phyloP scores from a whole-genome alignment of 139 green algal genomes.

The Coelastrella sp. region DNA sequence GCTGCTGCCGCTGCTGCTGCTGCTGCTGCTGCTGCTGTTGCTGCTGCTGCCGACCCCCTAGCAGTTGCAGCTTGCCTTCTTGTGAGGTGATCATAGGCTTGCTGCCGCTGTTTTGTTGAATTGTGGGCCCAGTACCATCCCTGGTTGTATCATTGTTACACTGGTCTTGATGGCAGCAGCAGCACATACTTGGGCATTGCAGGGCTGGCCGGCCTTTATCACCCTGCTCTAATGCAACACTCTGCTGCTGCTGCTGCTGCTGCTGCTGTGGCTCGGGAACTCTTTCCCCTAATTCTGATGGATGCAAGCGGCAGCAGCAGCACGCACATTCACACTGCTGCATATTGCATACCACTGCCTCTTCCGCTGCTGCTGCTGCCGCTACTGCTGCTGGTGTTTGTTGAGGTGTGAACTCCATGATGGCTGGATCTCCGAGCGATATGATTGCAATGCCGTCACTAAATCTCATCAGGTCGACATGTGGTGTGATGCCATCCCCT shows the following conservation, averaged over 20 bases:
- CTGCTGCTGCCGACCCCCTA: not conserved
- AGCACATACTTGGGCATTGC: too few relatives aligned
- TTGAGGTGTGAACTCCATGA: slow-evolving; percentile 47
- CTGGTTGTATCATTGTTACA: too few relatives aligned
- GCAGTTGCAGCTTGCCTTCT: not conserved
- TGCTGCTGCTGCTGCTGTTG: slow-evolving; percentile 2
- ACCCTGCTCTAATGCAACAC: too few relatives aligned
- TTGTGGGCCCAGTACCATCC: too few relatives aligned
- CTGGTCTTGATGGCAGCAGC: too few relatives aligned
- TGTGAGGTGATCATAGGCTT: not conserved
- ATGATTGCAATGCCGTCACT: slow-evolving; percentile 49
- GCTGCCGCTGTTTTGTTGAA: not conserved
- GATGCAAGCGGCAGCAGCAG: not conserved
- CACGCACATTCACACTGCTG: not conserved
- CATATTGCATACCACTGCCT: not conserved
- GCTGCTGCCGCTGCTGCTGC: not conserved
- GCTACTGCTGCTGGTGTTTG: not conserved
- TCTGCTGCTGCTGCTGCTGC: not conserved
- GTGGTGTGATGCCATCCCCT: slow-evolving; percentile 55
- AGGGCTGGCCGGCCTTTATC: too few relatives aligned
- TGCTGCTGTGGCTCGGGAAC: not conserved
- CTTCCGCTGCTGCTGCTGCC: not conserved
- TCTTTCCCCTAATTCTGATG: not conserved
- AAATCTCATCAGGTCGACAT: slow-evolving; percentile 65
- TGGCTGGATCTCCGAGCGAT: slow-evolving; percentile 24